phyloP scores from a whole-genome alignment of 2,329 filamentous ascomycete species.

The Calonectria pseudoturangicola region DNA sequence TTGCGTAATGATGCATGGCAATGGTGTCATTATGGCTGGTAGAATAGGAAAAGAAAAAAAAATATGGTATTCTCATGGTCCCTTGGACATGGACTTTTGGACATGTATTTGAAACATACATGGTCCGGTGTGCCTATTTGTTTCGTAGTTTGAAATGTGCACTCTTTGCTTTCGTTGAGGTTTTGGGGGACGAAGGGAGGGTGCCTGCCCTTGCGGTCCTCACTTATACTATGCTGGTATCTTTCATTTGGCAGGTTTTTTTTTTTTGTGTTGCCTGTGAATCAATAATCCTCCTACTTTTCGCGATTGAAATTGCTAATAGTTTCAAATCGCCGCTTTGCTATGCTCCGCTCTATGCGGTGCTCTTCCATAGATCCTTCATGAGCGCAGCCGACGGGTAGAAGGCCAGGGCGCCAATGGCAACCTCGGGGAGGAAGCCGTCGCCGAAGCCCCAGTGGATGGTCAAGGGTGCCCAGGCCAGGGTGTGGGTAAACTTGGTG shows the following conservation, averaged over 20 bases:
- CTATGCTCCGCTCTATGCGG: conserved; percentile 51
- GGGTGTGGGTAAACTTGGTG: conserved; percentile 80
- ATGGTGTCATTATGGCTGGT: conserved; percentile 34
- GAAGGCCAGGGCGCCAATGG: conserved; percentile 64
- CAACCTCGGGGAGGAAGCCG: conserved; percentile 69
- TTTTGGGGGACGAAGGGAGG: not conserved
- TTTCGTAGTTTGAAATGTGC: conserved; percentile 20
- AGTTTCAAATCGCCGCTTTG: not conserved
- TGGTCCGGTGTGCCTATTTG: conserved; percentile 9
- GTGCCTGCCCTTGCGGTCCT: not conserved
- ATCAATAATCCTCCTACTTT: conserved; percentile 10
- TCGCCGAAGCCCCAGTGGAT: conserved; percentile 86
- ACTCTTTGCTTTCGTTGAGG: conserved; percentile 1
- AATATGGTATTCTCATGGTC: conserved; percentile 14
- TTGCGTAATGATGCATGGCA: conserved; percentile 16
- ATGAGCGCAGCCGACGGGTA: conserved; percentile 68
- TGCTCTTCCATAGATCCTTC: conserved; percentile 66
- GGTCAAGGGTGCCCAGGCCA: conserved; percentile 87
- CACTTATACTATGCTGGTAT: conserved; percentile 26
- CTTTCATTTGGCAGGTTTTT: not conserved
- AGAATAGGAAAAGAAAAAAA: conserved; percentile 12
- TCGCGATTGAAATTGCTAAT: not conserved
- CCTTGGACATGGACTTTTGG: conserved; percentile 9
- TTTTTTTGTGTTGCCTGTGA: not conserved
- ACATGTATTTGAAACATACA: not conserved